Evolutionary conservation across 768 basidiomycete genomes (phyloP), one percentile per base, ranked within the genome.

Genomic region (Macrolepiota dolichaula): DNA sequence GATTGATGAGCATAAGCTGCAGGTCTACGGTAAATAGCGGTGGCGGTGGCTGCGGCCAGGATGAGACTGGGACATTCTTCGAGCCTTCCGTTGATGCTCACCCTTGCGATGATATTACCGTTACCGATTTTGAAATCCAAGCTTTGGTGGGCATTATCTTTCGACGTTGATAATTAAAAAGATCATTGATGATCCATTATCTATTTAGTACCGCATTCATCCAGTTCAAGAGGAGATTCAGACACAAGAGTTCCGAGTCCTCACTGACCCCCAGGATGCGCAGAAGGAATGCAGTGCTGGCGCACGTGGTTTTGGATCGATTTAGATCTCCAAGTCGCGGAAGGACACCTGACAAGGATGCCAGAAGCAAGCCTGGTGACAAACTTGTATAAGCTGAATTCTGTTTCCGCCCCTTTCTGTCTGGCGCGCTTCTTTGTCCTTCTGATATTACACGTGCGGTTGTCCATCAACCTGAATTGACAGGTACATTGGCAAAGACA

Each of bases 401-500:
- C 24, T 24, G 29, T 32, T 13, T 51, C 63, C 1, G 42, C n/a
- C 55, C 49, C 53, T 49, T 24, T 29, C 50, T 50, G 61, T 29
- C 38, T 44, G 36, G 3, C 12, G 47, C 15, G 15, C 17, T 44
- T 44, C 42, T 44, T 17, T 32, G 27, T 15, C 42, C 44, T 36
- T 64, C 27, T 56, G 17, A 49, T 56, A 50, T 68, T 42, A 52
- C 51, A 46, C 17, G 6, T 59, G 51, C 36, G 10, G 6, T 29
- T 37, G 25, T 46, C 32, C 11, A 47, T 25, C 25, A 49, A 49
- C 19, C 25, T 35, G 24, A 2, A 35, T 32, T 51, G 66, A 60
- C 69, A 96, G 94, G 36, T 98, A 96, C 70, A 86, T 87, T 98
- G 40, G 87, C 82, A 25, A 96, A 94, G 66, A 88, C 83, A 44